Conservation (phyloP, 805 yeast species). For the Suhomyces sp. region DNA sequence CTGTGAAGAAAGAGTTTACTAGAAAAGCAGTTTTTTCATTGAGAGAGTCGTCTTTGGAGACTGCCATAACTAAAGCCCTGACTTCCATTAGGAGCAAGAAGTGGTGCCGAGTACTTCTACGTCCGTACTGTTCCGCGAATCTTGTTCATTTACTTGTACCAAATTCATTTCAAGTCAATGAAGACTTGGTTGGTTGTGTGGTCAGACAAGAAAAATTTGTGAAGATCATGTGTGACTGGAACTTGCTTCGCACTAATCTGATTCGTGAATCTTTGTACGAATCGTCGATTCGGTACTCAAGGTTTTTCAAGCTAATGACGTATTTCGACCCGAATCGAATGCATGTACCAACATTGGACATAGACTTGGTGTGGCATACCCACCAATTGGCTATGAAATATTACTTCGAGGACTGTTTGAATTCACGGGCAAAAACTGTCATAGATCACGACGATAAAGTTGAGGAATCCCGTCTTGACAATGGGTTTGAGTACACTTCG, state of each 20-base stretch:
- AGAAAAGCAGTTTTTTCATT: background rate
- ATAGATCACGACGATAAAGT: slow-evolving; percentile 26
- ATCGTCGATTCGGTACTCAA: slow-evolving; percentile 16
- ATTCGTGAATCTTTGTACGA: slow-evolving; percentile 7
- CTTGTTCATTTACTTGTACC: slow-evolving; percentile 8
- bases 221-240: slow-evolving; percentile 16
- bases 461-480: slow-evolving; percentile 16
- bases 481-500: slow-evolving; percentile 15
- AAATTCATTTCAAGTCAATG: slow-evolving; percentile 8
- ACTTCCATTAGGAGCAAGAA: background rate
- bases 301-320: slow-evolving; percentile 13
- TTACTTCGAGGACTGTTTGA: slow-evolving; percentile 13
- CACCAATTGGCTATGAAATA: slow-evolving; percentile 18
- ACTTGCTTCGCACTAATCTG: slow-evolving; percentile 16
- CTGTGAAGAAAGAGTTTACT: background rate
- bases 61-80: background rate
- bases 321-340: background rate
- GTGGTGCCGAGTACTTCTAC: slow-evolving; percentile 2
- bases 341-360: slow-evolving; percentile 25
- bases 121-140: slow-evolving; percentile 13
- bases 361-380: slow-evolving; percentile 28
- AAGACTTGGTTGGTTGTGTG: slow-evolving; percentile 26
- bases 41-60: background rate
- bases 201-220: slow-evolving; percentile 21
- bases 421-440: slow-evolving; percentile 3